A percentile compares a stretch with the other conserved stretches of the same genome.
Conservation (phyloP, 1,139 yeast species). For the Debaryomycetaceae sp. region DNA sequence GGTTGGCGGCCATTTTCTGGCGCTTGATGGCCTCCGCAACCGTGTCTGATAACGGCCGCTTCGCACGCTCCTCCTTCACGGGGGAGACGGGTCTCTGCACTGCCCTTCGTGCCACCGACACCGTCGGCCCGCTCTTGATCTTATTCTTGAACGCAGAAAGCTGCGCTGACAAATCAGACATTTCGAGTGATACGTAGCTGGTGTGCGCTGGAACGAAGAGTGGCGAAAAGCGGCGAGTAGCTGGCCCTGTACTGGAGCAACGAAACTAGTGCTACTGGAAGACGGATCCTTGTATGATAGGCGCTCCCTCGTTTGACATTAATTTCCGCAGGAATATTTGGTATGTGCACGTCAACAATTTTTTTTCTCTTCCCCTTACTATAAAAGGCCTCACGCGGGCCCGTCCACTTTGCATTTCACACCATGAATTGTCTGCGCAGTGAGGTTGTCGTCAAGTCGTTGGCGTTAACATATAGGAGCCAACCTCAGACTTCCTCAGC, state of each 20-base stretch:
- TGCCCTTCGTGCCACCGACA: conserved; percentile 22
- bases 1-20: conserved; percentile 19
- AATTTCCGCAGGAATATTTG: no score
- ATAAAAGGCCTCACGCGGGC: not conserved
- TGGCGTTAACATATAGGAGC: conserved; percentile 17
- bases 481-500: no score
- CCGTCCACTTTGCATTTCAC: not conserved
- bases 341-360: not conserved
- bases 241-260: no score
- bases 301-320: no score
- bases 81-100: conserved; percentile 7
- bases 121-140: conserved; percentile 38
- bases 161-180: conserved; percentile 39
- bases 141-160: conserved; percentile 38
- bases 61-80: conserved; percentile 4
- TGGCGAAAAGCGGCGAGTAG: no score
- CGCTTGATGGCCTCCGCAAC: conserved; percentile 27
- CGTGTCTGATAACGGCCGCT: conserved; percentile 9
- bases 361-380: not conserved
- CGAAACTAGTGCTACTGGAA: no score
- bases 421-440: conserved; percentile 1
- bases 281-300: no score
- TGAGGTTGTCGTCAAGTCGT: conserved; percentile 1
- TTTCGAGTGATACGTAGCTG: no score
- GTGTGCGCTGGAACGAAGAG: no score